Conservation (phyloP, 192 early-diverging fungal species). For the Linnemannia schmuckeri region DNA sequence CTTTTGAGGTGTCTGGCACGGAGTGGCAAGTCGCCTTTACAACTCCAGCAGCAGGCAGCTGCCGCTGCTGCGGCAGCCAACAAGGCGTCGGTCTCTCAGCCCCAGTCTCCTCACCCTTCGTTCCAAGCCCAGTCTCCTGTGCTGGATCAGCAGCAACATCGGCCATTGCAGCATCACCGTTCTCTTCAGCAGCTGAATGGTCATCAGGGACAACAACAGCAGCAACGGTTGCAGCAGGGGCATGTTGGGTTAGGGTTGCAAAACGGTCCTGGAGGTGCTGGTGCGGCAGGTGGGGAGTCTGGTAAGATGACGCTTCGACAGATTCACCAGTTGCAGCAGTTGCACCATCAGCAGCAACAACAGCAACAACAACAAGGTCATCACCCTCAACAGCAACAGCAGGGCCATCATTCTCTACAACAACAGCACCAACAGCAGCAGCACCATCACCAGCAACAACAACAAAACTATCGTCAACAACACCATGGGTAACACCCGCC, state of each 20-base stretch:
- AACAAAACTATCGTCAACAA: conserved; percentile 19
- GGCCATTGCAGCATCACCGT: conserved; percentile 26
- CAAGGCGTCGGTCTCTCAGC: background rate
- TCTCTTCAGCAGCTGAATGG: conserved; percentile 42
- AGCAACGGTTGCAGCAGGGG: conserved; percentile 21
- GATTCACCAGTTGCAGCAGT: conserved; percentile 39
- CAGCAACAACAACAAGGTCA: conserved; percentile 32
- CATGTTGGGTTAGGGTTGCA: conserved; percentile 21
- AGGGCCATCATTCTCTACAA: background rate
- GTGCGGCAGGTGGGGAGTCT: conserved; percentile 26
- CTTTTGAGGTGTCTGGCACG: conserved; percentile 40
- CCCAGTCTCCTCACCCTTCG: background rate
- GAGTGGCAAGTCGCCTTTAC: conserved; percentile 25
- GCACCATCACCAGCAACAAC: background rate
- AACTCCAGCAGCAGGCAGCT: conserved; percentile 23
- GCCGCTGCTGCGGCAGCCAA: background rate
- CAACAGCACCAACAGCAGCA: conserved; percentile 1
- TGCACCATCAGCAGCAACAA: conserved; percentile 44
- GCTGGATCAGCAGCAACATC: conserved; percentile 26
- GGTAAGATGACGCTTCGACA: conserved; percentile 51
- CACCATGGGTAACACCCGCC: conserved; percentile 6
- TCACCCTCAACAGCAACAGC: conserved; percentile 20
- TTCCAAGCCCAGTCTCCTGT: background rate
- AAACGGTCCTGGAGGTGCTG: background rate
- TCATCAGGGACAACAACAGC: conserved; percentile 23